Percentiles rank a stretch among this genome's conserved stretches.
phyloP scores from a whole-genome alignment of 1,284 basidiomycete species.

The Afroboletus lepidellus region DNA sequence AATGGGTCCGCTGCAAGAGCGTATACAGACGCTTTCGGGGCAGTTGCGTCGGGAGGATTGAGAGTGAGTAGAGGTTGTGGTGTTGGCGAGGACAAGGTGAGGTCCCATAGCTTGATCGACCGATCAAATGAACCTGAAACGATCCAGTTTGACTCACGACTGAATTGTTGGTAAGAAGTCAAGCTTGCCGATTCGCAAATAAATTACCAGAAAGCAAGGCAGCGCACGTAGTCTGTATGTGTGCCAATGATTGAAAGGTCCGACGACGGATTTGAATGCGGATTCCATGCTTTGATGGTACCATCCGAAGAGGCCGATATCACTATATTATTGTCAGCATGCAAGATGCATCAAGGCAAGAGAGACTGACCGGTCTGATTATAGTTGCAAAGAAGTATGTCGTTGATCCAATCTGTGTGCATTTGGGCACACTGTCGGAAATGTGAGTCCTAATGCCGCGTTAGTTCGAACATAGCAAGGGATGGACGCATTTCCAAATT shows the following conservation, averaged over 20 bases:
- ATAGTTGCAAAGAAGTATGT: constrained; percentile 87
- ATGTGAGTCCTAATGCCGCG: constrained; percentile 42
- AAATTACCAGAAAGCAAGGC: constrained; percentile 70
- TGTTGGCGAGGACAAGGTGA: constrained; percentile 45
- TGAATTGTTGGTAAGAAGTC: constrained; percentile 32
- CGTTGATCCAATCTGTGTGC: constrained; percentile 97
- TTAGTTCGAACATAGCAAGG: constrained; percentile 7
- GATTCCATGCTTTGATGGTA: constrained; percentile 92
- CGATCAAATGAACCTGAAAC: constrained; percentile 95
- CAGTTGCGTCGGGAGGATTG: constrained; percentile 56
- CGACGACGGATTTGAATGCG: constrained; percentile 58
- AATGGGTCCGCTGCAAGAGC: constrained; percentile 76
- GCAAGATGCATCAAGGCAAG: background rate
- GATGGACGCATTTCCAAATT: constrained; percentile 10
- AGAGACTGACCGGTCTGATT: constrained; percentile 77
- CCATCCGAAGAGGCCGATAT: constrained; percentile 96
- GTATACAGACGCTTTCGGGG: constrained; percentile 77
- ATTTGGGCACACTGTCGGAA: constrained; percentile 85
- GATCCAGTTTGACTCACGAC: constrained; percentile 78
- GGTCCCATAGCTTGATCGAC: constrained; percentile 93
- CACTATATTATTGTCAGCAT: constrained; percentile 44
- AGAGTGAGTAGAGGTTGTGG: constrained; percentile 57
- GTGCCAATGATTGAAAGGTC: constrained; percentile 78
- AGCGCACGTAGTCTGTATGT: constrained; percentile 91
- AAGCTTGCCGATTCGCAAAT: background rate